Evolutionary conservation across 768 basidiomycete species (phyloP), one percentile per base, ranked within the genome.

Genomic region (Kwoniella sp.): DNA sequence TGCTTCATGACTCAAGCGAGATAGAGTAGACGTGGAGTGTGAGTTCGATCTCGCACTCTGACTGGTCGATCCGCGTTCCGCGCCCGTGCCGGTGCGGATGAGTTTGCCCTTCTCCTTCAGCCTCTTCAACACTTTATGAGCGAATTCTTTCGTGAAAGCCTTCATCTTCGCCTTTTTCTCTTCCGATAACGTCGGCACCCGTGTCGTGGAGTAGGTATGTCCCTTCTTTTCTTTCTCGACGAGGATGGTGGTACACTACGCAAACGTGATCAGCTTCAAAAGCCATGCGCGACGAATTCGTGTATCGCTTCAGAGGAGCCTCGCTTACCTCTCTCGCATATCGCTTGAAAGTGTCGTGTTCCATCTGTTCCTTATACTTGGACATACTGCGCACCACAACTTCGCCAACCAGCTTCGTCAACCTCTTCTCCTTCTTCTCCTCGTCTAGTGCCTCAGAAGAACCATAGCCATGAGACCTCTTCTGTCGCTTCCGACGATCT

Each of bases 141-240:
- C 88, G 79, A 91, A 98, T 48, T 96, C 92, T 80, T 95, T 93
- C 34, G 89, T 84, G 76, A 93, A 98, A 75, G 90, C 89, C 82
- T 92, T 95, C 80, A 98, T 93, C 82, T 97, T 97, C 51, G 78
- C 74, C 23, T 85, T 82, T 78, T 97, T 97, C 69, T 98, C 94
- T 3, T 93, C 90, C 2, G 91, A 88, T 1, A 85, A 45, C 2
- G 92, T 90, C 15, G 95, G 84, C 58, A 86, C 85, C 22, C 85
- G 85, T n/a, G 89, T 87, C 0, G 68, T 61, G 62, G 84, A 85
- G 75, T 90, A 97, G 48, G 86, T 87, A 2, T 87, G 82, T 0
- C 91, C 90, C 79, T 93, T 95, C 81, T 95, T 95, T 84, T 99
- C 95, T 81, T 96, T 96, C 56, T 93, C 90, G n/a, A 88, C 85